Conservation (phyloP, 2,329 filamentous ascomycete species). For the Dendryphion nanum region DNA sequence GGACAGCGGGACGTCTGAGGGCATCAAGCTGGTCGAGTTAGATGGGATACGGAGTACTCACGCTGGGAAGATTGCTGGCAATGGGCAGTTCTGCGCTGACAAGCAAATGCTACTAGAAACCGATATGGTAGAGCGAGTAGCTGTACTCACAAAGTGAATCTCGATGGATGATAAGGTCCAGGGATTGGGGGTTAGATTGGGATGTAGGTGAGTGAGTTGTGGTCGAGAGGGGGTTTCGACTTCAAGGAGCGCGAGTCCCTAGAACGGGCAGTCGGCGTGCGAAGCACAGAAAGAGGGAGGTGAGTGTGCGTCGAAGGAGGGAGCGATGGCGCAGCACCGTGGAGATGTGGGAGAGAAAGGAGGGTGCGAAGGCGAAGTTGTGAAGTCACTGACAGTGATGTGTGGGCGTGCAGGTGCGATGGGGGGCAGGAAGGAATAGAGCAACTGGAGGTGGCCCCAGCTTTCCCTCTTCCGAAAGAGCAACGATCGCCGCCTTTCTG, state of each 20-base stretch:
- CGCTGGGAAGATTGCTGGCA: slow-evolving; percentile 5
- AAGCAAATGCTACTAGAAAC: slow-evolving; percentile 19
- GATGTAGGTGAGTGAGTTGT: too few species aligned
- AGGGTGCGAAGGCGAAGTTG: slow-evolving; percentile 4
- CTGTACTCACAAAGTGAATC: slow-evolving; percentile 15
- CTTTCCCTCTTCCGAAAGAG: too few species aligned
- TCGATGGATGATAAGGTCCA: slow-evolving; percentile 34
- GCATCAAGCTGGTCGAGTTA: slow-evolving; percentile 10
- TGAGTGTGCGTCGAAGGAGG: slow-evolving; percentile 39
- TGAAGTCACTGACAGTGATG: too few species aligned
- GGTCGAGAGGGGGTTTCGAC: slow-evolving; percentile 29
- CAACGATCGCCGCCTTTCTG: too few species aligned
- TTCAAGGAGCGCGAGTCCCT: slow-evolving; percentile 41
- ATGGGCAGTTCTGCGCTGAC: slow-evolving; percentile 16
- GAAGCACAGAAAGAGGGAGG: slow-evolving; percentile 30
- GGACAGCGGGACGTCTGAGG: slow-evolving; percentile 22
- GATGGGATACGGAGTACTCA: background rate
- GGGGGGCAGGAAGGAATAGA: background rate
- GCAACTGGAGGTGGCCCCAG: too few species aligned
- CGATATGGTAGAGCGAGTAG: too few species aligned
- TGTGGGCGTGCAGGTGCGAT: too few species aligned
- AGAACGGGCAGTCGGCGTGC: slow-evolving; percentile 22
- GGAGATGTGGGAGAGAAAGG: slow-evolving; percentile 1
- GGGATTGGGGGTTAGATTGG: slow-evolving; percentile 11
- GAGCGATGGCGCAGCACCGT: slow-evolving; percentile 24